Conservation (phyloP, 192 early-diverging fungal genomes). For the Diversispora epigaea region DNA sequence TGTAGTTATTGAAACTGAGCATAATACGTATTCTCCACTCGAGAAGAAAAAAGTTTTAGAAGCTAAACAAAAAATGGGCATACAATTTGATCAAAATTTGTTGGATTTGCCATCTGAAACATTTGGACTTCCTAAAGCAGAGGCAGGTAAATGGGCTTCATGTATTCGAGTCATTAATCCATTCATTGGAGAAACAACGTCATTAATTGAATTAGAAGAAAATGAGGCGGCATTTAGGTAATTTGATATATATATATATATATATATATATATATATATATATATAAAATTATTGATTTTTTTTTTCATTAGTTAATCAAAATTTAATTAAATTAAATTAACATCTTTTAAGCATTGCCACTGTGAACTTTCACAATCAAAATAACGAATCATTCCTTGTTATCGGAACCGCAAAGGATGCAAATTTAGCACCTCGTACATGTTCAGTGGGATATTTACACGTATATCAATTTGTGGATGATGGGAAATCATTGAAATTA, state of each 20-base stretch:
- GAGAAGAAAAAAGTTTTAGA: constrained; percentile 62
- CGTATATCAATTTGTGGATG: constrained; percentile 68
- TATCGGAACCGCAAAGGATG: constrained; percentile 79
- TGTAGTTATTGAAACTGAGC: constrained; percentile 87
- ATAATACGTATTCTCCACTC: constrained; percentile 65
- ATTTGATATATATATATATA: background rate
- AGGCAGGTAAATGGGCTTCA: constrained; percentile 81
- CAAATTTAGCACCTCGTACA: constrained; percentile 66
- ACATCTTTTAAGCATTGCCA: constrained; percentile 45
- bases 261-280: background rate
- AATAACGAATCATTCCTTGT: constrained; percentile 65
- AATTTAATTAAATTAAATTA: background rate
- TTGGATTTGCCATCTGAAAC: constrained; percentile 66
- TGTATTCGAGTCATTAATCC: constrained; percentile 84
- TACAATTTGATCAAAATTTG: constrained; percentile 54
- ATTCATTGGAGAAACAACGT: constrained; percentile 64
- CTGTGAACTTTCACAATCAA: constrained; percentile 59
- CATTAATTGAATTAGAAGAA: constrained; percentile 72
- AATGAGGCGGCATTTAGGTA: constrained; percentile 80
- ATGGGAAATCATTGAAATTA: constrained; percentile 68
- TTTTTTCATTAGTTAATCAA: no score
- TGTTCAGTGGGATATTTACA: constrained; percentile 71
- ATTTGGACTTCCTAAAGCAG: constrained; percentile 75
- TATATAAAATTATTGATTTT: background rate
- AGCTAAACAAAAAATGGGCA: constrained; percentile 50